Evolutionary conservation across 1,139 yeast genomes (phyloP).

Genomic region (Petasospora rhodanensis): DNA sequence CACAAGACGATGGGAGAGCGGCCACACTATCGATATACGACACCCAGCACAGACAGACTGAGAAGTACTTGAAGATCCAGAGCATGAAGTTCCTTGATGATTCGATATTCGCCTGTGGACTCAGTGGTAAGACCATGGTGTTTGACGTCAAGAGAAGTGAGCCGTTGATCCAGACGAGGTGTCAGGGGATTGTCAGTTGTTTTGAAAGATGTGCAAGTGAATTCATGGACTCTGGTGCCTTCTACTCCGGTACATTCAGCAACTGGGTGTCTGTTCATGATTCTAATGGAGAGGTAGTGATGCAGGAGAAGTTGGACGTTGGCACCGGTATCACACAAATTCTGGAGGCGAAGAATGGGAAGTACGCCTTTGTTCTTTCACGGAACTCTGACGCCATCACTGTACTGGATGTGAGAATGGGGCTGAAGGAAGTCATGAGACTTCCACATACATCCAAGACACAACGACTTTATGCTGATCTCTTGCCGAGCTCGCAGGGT

Average conservation of each 20-base stretch:
- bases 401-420: slow-evolving; percentile 30
- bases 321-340: slow-evolving; percentile 29
- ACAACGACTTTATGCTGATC: slow-evolving; percentile 27
- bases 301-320: slow-evolving; percentile 3
- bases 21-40: slow-evolving; percentile 11
- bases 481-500: slow-evolving; percentile 21
- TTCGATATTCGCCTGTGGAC: slow-evolving; percentile 22
- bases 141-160: slow-evolving; percentile 26
- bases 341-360: slow-evolving; percentile 27
- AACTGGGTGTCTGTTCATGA: slow-evolving; percentile 14
- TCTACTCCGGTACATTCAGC: slow-evolving; percentile 19
- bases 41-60: slow-evolving; percentile 20
- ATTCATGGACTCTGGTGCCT: slow-evolving; percentile 10
- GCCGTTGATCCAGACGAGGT: slow-evolving; percentile 1
- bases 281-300: slow-evolving; percentile 1
- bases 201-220: slow-evolving; percentile 10
- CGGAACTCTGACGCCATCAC: slow-evolving; percentile 24
- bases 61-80: slow-evolving; percentile 22
- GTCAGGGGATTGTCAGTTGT: slow-evolving; percentile 18
- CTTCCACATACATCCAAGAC: slow-evolving; percentile 12
- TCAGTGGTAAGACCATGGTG: slow-evolving; percentile 18
- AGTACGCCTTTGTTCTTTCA: slow-evolving; percentile 24
- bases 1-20: slow-evolving; percentile 17
- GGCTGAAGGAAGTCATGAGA: slow-evolving; percentile 20
- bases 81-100: slow-evolving; percentile 16